Conservation (phyloP, 345 rosid genomes). For the Microthlaspi erraticum region DNA sequence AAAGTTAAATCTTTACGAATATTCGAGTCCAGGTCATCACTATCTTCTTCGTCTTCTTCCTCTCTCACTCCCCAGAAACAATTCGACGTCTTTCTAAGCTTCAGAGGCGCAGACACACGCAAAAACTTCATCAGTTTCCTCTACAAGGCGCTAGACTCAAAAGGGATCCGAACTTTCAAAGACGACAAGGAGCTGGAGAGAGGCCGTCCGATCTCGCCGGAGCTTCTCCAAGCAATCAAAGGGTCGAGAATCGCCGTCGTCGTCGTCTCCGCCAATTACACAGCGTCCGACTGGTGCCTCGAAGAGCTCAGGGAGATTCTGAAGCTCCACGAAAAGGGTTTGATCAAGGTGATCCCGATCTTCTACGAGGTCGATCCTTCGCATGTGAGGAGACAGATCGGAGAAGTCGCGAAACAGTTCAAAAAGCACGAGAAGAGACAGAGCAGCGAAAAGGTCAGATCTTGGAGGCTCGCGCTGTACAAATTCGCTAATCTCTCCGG, state of each 20-base stretch:
- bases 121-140: conserved; percentile 43
- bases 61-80: conserved; percentile 29
- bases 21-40: conserved; percentile 32
- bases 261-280: conserved; percentile 41
- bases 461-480: conserved; percentile 41
- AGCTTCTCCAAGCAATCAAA: conserved; percentile 41
- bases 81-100: conserved; percentile 46
- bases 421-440: conserved; percentile 42
- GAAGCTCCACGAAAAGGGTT: conserved; percentile 8
- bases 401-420: conserved; percentile 39
- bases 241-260: conserved; percentile 40
- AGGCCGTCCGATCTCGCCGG: conserved; percentile 43
- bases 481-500: conserved; percentile 39
- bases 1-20: conserved; percentile 32
- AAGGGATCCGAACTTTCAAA: conserved; percentile 39
- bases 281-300: conserved; percentile 40
- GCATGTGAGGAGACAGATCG: conserved; percentile 33
- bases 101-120: conserved; percentile 48
- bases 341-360: conserved; percentile 38
- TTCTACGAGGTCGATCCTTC: conserved; percentile 46
- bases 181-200: conserved; percentile 37
- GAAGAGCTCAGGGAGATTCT: conserved; percentile 40
- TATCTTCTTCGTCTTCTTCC: conserved; percentile 29
- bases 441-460: conserved; percentile 17
- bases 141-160: conserved; percentile 6